Base-by-base conservation (phyloP, 2,329 filamentous ascomycete species). In the Ophiocordyceps camponoti-floridani region DNA sequence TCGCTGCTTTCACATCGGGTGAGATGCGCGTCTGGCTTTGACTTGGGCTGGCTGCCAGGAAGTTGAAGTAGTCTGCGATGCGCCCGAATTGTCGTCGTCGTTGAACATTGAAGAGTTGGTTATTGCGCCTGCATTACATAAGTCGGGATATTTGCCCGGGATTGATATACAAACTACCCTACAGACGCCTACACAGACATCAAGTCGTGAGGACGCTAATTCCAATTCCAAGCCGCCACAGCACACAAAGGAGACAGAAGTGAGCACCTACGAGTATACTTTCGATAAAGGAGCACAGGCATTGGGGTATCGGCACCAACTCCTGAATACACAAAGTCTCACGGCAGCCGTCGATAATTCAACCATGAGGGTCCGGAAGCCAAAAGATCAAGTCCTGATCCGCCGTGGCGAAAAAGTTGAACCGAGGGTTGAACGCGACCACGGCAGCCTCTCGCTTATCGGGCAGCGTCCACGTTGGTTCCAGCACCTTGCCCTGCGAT, bases 341-440 rank as follows among this genome's bases (percentile, higher is more conserved):
- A 14, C 33, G 14, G 8, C 13, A n/a, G 33, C 14, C 14, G 6
- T 16, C n/a, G 8, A 16, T 16, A 38, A 5, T 9, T 38, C 35
- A 52, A 33, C 40, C 43, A 53, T 74, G 68, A 40, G 77, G 73
- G 57, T 86, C 82, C 1, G 83, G 83, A 33, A 84, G 61, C 82
- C 83, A 88, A 53, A 88, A 84, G 18, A 84, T 63, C 48, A 86
- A 67, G 45, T 95, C 87, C 56, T 82, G 82, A 54, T 96, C 88
- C 4, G 86, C 91, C 41, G 82, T 91, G 9, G 86, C 88, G 52
- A 96, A 73, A 66, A 95, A 79, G 61, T 96, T 95, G 62, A 82
- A 91, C 43, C 88, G 74, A 26, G 88, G 91, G 58, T 95, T 96
- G 59, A 87, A 91, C 19, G 83, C 84, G 40, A 94, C 70, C 12